These are phyloP conservation scores for Solanum habrochaites DNA, from an alignment of 257 asterid genomes.

Conservation along the genomic window DNA sequence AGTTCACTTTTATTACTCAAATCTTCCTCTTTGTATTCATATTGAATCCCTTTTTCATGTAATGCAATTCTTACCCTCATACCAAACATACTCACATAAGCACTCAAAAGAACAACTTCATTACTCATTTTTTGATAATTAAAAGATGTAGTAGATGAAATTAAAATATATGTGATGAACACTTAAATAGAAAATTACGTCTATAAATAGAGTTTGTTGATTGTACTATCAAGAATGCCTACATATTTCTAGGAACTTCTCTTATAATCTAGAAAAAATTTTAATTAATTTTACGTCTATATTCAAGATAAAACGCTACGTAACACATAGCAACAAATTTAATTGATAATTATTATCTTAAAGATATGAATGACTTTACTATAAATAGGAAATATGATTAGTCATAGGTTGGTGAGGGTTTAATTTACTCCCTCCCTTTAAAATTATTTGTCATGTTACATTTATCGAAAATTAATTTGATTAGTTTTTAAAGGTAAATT, in stretches of 20 bases:
- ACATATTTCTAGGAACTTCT: neutral
- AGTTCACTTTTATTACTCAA: slow-evolving; percentile 6
- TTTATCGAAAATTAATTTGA: no score
- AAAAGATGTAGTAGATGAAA: neutral
- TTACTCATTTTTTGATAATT: neutral
- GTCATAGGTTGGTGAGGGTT: neutral
- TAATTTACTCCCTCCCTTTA: no score
- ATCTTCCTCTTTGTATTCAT: slow-evolving; percentile 4
- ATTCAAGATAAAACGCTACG: no score
- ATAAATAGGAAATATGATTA: neutral
- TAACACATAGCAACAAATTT: neutral
- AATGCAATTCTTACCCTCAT: slow-evolving; percentile 1
- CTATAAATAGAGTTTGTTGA: neutral
- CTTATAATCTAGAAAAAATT: neutral
- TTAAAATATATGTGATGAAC: neutral
- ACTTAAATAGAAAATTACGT: neutral
- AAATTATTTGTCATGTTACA: no score
- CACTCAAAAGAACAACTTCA: neutral
- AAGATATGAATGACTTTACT: neutral
- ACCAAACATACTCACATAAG: neutral
- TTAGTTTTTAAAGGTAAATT: no score
- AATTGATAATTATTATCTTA: neutral
- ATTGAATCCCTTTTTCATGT: neutral
- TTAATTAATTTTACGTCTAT: neutral
- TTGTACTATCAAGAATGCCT: neutral